phyloP scores from a whole-genome alignment of 1,284 basidiomycete species.

The Ganoderma meredithae region DNA sequence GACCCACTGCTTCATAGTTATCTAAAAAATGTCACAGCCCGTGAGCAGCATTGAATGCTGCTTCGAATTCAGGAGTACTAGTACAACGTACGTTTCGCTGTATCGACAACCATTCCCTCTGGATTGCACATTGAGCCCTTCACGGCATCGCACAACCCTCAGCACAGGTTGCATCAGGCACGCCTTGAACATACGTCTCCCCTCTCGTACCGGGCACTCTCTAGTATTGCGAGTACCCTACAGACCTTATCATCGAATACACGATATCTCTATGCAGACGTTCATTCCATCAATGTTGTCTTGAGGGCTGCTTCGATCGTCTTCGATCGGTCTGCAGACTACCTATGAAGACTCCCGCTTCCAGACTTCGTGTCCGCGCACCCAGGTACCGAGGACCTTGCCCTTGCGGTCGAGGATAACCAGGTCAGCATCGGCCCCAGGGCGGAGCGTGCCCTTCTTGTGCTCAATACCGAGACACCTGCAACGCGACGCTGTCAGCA shows the following conservation, averaged over 20 bases:
- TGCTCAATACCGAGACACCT: slow-evolving; percentile 80
- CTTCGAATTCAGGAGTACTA: no score
- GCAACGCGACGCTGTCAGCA: background rate
- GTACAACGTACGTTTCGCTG: no score
- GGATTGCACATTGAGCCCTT: no score
- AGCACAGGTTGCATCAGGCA: no score
- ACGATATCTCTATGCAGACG: background rate
- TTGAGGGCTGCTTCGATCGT: background rate
- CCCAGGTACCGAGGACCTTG: slow-evolving; percentile 80
- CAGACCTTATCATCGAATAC: background rate
- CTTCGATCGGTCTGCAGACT: background rate
- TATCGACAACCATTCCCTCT: no score
- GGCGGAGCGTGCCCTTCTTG: slow-evolving; percentile 79
- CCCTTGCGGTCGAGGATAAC: slow-evolving; percentile 78
- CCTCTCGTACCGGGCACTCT: background rate
- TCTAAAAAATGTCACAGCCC: no score
- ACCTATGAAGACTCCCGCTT: slow-evolving; percentile 26
- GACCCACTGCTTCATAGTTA: no score
- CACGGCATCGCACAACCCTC: no score
- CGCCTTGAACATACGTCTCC: no score
- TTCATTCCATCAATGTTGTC: slow-evolving; percentile 2
- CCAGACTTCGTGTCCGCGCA: slow-evolving; percentile 81
- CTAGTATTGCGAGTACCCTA: slow-evolving; percentile 14
- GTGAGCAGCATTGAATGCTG: no score
- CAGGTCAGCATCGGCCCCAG: slow-evolving; percentile 87